Percentiles rank a stretch among this genome's conserved stretches.
Conservation (phyloP, 2,329 filamentous ascomycete species). For the Colletotrichum acutatum region DNA sequence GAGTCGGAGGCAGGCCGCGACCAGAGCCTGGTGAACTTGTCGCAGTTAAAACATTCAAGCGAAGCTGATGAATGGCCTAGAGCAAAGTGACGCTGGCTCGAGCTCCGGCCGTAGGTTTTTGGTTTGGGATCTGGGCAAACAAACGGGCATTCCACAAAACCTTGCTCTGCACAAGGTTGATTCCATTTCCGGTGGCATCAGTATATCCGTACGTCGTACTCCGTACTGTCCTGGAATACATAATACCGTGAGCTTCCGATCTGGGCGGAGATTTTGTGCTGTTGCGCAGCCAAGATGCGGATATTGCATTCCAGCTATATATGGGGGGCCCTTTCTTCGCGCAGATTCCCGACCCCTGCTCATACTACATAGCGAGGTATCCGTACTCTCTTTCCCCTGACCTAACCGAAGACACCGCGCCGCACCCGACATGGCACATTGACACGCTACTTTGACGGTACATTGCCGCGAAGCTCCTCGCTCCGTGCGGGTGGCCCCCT, state of each 20-base stretch:
- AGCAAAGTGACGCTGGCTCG: not conserved
- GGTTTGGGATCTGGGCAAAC: not conserved
- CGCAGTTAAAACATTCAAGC: not conserved
- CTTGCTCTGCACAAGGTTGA: not conserved
- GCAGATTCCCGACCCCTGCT: not conserved
- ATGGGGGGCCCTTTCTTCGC: not conserved
- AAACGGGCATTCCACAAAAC: not conserved
- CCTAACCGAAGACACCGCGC: not conserved
- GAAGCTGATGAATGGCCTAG: not conserved
- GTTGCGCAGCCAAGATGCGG: conserved; percentile 1
- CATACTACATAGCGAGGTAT: not conserved
- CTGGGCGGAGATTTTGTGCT: not conserved
- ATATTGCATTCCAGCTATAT: not conserved
- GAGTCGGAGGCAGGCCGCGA: not conserved
- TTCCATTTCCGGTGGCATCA: no score
- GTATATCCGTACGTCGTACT: no score
- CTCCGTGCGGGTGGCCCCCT: not conserved
- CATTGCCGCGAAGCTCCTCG: not conserved
- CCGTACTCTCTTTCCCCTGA: not conserved
- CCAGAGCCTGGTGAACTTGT: not conserved
- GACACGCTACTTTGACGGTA: not conserved
- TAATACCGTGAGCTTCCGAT: not conserved
- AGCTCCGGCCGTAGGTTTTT: not conserved
- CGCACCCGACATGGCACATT: not conserved
- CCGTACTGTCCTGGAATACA: no score